Percentiles rank a stretch among this genome's conserved stretches.
Evolutionary conservation across 805 yeast species (phyloP).

Genomic region (Huiozyma naganishii): DNA sequence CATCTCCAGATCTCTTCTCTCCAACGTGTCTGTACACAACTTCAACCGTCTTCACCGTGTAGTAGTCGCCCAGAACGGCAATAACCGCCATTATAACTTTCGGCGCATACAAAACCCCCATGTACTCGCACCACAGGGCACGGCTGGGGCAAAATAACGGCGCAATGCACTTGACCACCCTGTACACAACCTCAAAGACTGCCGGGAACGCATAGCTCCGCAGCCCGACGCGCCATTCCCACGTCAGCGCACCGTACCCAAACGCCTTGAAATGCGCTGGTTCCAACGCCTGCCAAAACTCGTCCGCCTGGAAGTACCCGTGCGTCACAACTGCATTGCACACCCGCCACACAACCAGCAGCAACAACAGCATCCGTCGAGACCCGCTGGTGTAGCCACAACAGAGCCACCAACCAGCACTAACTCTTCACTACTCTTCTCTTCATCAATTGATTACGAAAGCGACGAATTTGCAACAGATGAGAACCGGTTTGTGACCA

Average conservation of each 20-base stretch:
- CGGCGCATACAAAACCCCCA: constrained; percentile 42
- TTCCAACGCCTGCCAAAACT: constrained; percentile 84
- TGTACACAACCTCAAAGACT: constrained; percentile 37
- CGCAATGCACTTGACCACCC: neutral
- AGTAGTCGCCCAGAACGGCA: constrained; percentile 64
- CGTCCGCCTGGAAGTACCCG: constrained; percentile 95
- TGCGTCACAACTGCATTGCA: constrained; percentile 50
- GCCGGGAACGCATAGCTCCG: constrained; percentile 76
- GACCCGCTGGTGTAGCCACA: too few species aligned
- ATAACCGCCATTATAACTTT: constrained; percentile 57
- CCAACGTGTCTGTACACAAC: constrained; percentile 15
- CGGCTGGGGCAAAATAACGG: too few species aligned
- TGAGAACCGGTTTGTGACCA: too few species aligned
- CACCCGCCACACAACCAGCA: constrained; percentile 36
- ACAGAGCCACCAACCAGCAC: too few species aligned
- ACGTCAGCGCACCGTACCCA: constrained; percentile 76
- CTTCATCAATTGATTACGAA: too few species aligned
- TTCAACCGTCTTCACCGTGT: constrained; percentile 39
- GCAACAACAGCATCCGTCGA: constrained; percentile 3
- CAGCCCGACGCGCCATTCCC: constrained; percentile 84
- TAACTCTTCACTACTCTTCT: too few species aligned
- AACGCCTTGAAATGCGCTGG: constrained; percentile 73
- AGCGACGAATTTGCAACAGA: too few species aligned
- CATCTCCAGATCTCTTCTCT: constrained; percentile 3
- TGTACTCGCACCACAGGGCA: constrained; percentile 9